These are phyloP conservation scores for Pseudopyricularia cyperi DNA, from an alignment of 2,329 filamentous ascomycete species.

Conservation along the genomic window DNA sequence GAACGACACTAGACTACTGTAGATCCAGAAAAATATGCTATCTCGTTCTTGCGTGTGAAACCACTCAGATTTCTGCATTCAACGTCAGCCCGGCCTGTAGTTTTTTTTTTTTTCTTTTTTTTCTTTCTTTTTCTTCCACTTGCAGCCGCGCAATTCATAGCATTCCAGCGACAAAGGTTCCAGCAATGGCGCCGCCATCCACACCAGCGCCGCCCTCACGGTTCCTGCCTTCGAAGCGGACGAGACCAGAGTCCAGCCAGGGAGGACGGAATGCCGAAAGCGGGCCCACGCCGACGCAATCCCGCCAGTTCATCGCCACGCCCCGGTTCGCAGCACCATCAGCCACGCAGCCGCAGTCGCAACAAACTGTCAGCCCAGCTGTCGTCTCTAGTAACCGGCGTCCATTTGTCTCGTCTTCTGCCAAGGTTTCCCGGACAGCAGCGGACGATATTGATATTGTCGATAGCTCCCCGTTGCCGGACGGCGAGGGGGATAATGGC, in stretches of 20 bases:
- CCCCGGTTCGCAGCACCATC: conserved; percentile 4
- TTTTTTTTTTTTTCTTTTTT: no score
- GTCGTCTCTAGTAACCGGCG: neutral
- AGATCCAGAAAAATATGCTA: no score
- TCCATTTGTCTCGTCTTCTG: neutral
- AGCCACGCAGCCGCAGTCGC: neutral
- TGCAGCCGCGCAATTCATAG: no score
- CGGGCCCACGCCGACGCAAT: neutral
- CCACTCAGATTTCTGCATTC: no score
- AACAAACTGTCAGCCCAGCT: neutral
- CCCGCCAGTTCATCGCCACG: conserved; percentile 2
- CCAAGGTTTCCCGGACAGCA: neutral
- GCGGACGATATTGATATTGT: conserved; percentile 1
- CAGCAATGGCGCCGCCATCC: neutral
- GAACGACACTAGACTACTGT: no score
- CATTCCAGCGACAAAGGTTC: no score
- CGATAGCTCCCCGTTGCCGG: conserved; percentile 2
- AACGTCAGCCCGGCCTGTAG: no score
- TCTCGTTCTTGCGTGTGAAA: no score
- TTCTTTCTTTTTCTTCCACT: no score
- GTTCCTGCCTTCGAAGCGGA: conserved; percentile 3
- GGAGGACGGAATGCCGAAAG: neutral
- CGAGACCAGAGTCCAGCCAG: neutral
- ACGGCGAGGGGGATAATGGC: neutral
- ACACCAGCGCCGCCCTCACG: conserved; percentile 4